phyloP scores from a whole-genome alignment of 1,284 basidiomycete species.

The Apiotrichum brassicae region DNA sequence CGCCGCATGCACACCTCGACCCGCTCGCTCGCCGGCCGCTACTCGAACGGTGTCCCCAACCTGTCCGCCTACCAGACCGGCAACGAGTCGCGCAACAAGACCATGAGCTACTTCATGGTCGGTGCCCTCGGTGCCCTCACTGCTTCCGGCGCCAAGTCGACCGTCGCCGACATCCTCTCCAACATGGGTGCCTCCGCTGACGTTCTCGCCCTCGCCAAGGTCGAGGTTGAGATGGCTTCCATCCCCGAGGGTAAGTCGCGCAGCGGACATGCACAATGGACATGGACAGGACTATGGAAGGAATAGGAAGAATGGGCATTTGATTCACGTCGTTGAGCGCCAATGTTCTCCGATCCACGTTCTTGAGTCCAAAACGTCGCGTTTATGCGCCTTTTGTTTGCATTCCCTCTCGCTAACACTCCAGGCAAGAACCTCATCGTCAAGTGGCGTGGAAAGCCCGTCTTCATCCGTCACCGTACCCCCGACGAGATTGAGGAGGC shows the following conservation, averaged over 20 bases:
- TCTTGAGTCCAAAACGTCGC: not conserved
- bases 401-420: not conserved
- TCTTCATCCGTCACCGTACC: conserved; percentile 97
- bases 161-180: conserved; percentile 87
- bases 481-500: conserved; percentile 90
- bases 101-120: conserved; percentile 94
- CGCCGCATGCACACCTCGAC: conserved; percentile 54
- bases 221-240: conserved; percentile 82
- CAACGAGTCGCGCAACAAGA: conserved; percentile 65
- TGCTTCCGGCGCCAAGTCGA: conserved; percentile 89
- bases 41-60: conserved; percentile 70
- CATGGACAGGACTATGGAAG: too few species aligned
- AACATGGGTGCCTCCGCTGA: conserved; percentile 97
- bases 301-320: too few species aligned
- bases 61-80: conserved; percentile 74
- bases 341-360: too few species aligned
- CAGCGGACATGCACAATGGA: too few species aligned
- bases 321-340: too few species aligned
- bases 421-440: conserved; percentile 63
- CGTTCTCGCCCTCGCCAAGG: conserved; percentile 95
- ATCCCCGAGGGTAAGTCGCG: conserved; percentile 88
- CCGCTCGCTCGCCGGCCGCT: conserved; percentile 47
- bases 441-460: conserved; percentile 99
- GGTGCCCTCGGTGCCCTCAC: conserved; percentile 90
- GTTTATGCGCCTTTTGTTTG: too few species aligned